Evolutionary conservation across 1,139 yeast species (phyloP).

Genomic region (Sugiyamaella neomexicana): DNA sequence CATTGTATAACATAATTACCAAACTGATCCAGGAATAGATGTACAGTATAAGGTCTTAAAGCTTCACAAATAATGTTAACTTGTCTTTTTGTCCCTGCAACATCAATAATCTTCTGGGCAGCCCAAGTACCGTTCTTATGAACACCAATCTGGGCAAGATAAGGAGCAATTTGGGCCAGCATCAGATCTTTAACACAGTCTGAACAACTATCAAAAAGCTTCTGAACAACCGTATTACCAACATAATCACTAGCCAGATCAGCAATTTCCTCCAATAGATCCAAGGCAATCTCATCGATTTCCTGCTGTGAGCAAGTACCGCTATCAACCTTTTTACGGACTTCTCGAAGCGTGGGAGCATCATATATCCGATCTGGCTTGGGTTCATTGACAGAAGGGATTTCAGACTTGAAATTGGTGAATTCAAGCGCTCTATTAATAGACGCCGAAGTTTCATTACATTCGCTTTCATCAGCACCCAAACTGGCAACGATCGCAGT

Average conservation of each 20-base stretch:
- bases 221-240: conserved; percentile 95
- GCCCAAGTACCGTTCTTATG: conserved; percentile 99
- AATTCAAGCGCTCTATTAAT: conserved; percentile 37
- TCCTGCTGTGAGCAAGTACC: conserved; percentile 51
- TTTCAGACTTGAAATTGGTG: conserved; percentile 31
- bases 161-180: conserved; percentile 77
- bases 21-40: conserved; percentile 89
- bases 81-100: conserved; percentile 68
- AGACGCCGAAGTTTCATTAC: conserved; percentile 27
- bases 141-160: conserved; percentile 85
- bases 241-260: conserved; percentile 89
- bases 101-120: conserved; percentile 89
- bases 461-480: conserved; percentile 37
- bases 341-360: conserved; percentile 73
- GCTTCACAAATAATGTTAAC: conserved; percentile 66
- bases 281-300: conserved; percentile 77
- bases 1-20: conserved; percentile 97
- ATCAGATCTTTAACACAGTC: conserved; percentile 75
- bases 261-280: conserved; percentile 87
- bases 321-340: conserved; percentile 52
- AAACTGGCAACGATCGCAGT: conserved; percentile 33
- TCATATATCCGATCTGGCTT: conserved; percentile 65
- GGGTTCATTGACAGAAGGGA: conserved; percentile 40
- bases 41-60: conserved; percentile 78
- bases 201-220: conserved; percentile 72